These are phyloP conservation scores for Aspergillus terreus DNA, from an alignment of 2,329 filamentous ascomycete genomes.

Conservation along the genomic window DNA sequence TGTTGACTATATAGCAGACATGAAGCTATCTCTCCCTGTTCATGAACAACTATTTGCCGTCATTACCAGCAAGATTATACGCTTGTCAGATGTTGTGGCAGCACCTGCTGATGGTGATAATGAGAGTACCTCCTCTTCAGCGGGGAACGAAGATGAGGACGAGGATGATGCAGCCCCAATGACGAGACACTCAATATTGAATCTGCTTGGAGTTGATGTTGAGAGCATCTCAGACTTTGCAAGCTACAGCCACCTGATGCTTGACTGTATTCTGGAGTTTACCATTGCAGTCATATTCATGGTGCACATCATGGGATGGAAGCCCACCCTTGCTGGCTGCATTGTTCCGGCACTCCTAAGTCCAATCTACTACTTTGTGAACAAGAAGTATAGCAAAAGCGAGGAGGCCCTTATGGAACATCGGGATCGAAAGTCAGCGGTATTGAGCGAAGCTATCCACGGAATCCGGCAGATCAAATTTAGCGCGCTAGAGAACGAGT, in stretches of 20 bases:
- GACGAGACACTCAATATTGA: conserved; percentile 56
- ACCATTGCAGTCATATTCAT: conserved; percentile 64
- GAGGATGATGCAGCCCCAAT: conserved; percentile 52
- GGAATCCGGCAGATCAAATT: conserved; percentile 84
- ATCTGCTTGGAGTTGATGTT: conserved; percentile 70
- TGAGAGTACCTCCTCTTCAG: background rate
- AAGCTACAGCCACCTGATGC: conserved; percentile 61
- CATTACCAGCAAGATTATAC: conserved; percentile 70
- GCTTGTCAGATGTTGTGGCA: conserved; percentile 62
- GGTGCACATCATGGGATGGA: conserved; percentile 65
- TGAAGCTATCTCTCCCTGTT: conserved; percentile 49
- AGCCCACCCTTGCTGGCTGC: conserved; percentile 62
- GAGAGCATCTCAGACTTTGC: conserved; percentile 65
- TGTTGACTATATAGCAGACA: conserved; percentile 17
- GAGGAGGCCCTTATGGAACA: conserved; percentile 71
- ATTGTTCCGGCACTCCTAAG: conserved; percentile 59
- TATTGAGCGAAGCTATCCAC: conserved; percentile 70
- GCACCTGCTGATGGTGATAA: conserved; percentile 35
- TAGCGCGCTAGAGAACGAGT: conserved; percentile 68
- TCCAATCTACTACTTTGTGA: conserved; percentile 64
- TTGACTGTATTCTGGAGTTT: conserved; percentile 60
- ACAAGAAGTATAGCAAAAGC: conserved; percentile 60
- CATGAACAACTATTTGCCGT: conserved; percentile 66
- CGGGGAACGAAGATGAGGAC: conserved; percentile 25
- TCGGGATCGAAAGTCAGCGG: conserved; percentile 68